These are phyloP conservation scores for Diplosphaera chodatii DNA, from an alignment of 139 green algal genomes.

Conservation along the genomic window DNA sequence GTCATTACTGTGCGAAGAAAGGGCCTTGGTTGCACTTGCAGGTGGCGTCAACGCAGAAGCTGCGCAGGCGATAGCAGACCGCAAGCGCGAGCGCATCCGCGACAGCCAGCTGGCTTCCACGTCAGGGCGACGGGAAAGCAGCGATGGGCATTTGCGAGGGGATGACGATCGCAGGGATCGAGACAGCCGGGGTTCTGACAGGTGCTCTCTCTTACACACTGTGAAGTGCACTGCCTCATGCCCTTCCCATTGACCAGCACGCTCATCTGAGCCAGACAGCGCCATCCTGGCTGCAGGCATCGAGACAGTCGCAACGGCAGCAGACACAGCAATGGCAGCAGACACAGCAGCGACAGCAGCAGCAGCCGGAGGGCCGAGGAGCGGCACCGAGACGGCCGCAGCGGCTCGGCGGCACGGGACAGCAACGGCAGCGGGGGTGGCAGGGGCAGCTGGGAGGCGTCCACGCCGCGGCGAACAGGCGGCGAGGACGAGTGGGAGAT, in stretches of 20 bases:
- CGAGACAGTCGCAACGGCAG: conserved; percentile 6
- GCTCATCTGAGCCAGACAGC: no score
- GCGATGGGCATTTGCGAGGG: background rate
- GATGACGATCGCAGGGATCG: background rate
- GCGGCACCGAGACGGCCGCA: no score
- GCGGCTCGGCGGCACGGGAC: background rate
- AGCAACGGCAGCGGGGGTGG: conserved; percentile 7
- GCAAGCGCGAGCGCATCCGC: conserved; percentile 22
- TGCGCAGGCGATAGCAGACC: conserved; percentile 16
- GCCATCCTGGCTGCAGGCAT: no score
- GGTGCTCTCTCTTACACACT: no score
- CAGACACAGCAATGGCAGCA: no score
- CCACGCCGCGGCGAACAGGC: conserved; percentile 7
- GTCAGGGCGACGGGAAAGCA: background rate
- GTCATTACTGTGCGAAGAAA: no score
- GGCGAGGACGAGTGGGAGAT: conserved; percentile 53
- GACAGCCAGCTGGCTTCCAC: conserved; percentile 36
- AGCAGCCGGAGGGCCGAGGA: no score
- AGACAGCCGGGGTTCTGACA: background rate
- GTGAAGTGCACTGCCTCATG: no score
- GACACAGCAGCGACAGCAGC: background rate
- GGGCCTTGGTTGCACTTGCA: no score
- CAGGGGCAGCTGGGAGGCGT: conserved; percentile 28
- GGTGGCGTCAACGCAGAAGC: conserved; percentile 23
- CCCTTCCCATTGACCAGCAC: no score